Evolutionary conservation across 176 grass and related monocot species (phyloP).

Genomic region (Eragrostis nindensis): DNA sequence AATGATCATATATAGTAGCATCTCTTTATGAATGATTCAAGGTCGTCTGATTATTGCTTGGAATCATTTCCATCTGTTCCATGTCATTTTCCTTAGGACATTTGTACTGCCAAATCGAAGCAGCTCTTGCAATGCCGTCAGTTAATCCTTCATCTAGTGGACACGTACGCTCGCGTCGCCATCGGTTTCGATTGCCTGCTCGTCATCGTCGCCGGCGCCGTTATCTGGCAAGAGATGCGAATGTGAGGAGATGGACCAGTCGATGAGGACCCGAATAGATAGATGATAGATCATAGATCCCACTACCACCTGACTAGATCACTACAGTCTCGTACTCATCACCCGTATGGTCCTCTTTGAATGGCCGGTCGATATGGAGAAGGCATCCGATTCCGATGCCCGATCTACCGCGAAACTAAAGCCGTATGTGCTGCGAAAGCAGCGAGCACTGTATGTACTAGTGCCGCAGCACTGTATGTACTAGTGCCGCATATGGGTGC

Average conservation of each 20-base stretch:
- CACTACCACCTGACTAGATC: background rate
- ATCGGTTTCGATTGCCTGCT: slow-evolving; percentile 13
- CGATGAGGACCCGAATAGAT: background rate
- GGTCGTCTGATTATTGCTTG: background rate
- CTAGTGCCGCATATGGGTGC: background rate
- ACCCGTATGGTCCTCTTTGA: background rate
- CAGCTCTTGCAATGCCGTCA: background rate
- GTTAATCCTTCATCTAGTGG: background rate
- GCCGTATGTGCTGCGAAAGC: slow-evolving; percentile 10
- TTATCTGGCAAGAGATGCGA: background rate
- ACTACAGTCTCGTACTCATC: slow-evolving; percentile 25
- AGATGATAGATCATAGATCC: slow-evolving; percentile 32
- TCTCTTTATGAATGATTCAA: background rate
- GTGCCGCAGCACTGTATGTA: no score
- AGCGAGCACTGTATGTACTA: background rate
- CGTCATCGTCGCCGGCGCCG: background rate
- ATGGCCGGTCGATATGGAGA: slow-evolving; percentile 23
- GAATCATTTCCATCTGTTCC: background rate
- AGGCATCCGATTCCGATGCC: slow-evolving; percentile 41
- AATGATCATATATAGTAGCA: background rate
- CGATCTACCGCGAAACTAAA: background rate
- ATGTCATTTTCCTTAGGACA: slow-evolving; percentile 4
- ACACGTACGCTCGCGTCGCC: background rate
- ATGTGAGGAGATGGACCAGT: background rate
- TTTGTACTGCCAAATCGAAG: background rate